These are phyloP conservation scores for Pistacia vera DNA, from an alignment of 345 rosid genomes.

Conservation along the genomic window DNA sequence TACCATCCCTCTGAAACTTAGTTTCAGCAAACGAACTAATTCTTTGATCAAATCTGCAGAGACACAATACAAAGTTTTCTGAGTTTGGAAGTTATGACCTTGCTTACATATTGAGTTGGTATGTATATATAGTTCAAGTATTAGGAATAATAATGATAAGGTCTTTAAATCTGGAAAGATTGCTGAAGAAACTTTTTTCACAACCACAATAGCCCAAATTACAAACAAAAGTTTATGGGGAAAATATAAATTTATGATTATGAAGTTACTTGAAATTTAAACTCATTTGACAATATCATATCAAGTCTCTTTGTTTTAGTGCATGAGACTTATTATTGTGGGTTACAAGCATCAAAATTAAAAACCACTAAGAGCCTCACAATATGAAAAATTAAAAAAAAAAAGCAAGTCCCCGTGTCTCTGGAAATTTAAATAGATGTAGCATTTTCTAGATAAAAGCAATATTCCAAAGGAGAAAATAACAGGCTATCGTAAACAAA, in stretches of 20 bases:
- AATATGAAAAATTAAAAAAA: too few species aligned
- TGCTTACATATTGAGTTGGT: background rate
- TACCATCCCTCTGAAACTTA: constrained; percentile 83
- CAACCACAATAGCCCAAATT: background rate
- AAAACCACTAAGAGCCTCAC: background rate
- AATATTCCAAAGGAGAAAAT: background rate
- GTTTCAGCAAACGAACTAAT: constrained; percentile 87
- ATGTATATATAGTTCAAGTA: background rate
- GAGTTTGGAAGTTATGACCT: constrained; percentile 8
- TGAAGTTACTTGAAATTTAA: background rate
- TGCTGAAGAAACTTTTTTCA: background rate
- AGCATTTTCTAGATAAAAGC: background rate
- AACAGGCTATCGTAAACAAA: too few species aligned
- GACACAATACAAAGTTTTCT: background rate
- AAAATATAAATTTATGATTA: background rate
- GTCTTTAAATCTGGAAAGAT: background rate
- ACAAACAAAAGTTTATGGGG: too few species aligned
- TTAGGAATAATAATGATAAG: background rate
- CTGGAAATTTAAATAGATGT: background rate
- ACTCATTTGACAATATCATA: background rate
- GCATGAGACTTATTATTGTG: background rate
- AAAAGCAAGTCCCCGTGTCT: background rate
- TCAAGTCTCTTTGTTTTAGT: background rate
- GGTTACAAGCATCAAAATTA: background rate
- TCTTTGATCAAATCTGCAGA: constrained; percentile 82